Evolutionary conservation across 2,329 filamentous ascomycete species (phyloP).

Genomic region (Cercospora berteroae): DNA sequence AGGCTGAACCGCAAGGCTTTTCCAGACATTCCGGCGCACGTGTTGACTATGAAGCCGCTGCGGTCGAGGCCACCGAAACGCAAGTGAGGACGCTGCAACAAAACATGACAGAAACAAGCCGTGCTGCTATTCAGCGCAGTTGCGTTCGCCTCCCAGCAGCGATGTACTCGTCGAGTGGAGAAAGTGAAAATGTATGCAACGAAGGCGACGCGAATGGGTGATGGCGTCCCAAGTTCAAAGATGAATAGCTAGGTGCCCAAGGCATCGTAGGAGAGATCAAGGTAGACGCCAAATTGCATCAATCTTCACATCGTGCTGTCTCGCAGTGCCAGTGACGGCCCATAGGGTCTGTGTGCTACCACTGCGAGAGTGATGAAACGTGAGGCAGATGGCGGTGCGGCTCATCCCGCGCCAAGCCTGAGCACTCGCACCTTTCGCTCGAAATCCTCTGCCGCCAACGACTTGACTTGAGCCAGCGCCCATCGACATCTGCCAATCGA

Average conservation of each 20-base stretch:
- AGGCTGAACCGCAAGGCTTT: neutral
- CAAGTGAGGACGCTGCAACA: neutral
- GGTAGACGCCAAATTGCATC: neutral
- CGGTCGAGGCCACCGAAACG: neutral
- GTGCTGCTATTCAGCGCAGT: neutral
- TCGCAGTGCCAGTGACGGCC: neutral
- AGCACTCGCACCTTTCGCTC: slow-evolving; percentile 5
- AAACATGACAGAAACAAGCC: neutral
- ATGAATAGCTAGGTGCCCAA: neutral
- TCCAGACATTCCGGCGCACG: neutral
- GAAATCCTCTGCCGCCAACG: neutral
- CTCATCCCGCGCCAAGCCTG: neutral
- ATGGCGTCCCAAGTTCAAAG: neutral
- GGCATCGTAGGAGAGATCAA: neutral
- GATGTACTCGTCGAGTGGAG: neutral
- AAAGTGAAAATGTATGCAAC: neutral
- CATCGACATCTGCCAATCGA: slow-evolving; percentile 10
- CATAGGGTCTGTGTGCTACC: neutral
- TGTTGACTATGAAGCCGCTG: neutral
- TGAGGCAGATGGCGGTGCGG: neutral
- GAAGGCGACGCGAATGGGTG: neutral
- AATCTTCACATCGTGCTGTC: neutral
- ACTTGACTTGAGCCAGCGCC: slow-evolving; percentile 10
- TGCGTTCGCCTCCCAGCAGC: neutral
- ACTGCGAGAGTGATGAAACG: neutral